phyloP scores from a whole-genome alignment of 2,329 filamentous ascomycete genomes.

The Xylariaceae sp. region DNA sequence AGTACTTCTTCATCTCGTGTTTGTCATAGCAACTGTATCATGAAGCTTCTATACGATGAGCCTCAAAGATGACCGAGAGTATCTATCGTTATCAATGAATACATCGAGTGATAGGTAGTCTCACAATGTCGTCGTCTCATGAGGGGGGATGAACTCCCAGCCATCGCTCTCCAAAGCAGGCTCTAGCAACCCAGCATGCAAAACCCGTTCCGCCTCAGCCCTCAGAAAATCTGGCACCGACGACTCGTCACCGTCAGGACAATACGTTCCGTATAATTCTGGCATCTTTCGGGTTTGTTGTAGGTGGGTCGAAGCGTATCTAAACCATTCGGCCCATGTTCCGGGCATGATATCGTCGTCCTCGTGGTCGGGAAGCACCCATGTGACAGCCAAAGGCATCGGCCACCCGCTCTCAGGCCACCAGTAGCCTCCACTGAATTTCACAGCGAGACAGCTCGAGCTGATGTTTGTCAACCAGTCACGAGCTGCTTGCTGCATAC shows the following conservation, averaged over 20 bases:
- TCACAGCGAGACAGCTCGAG: constrained; percentile 5
- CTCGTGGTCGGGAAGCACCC: constrained; percentile 1
- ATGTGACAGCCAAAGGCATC: constrained; percentile 4
- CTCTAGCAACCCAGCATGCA: constrained; percentile 5
- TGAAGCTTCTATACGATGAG: no score
- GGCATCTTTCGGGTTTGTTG: constrained; percentile 4
- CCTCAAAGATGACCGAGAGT: no score
- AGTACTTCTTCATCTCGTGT: no score
- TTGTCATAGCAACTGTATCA: no score
- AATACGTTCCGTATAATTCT: constrained; percentile 1
- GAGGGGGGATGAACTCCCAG: not conserved
- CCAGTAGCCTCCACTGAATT: constrained; percentile 9
- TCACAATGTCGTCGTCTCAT: not conserved
- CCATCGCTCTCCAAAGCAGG: constrained; percentile 5
- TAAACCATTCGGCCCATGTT: constrained; percentile 7
- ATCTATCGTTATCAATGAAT: no score
- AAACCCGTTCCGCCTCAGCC: constrained; percentile 2
- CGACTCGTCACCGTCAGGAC: not conserved
- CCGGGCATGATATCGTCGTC: constrained; percentile 5
- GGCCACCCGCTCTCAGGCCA: constrained; percentile 7
- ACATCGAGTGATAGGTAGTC: constrained; percentile 35
- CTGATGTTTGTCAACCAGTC: constrained; percentile 5
- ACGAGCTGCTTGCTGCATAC: constrained; percentile 4
- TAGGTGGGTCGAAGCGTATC: constrained; percentile 6
- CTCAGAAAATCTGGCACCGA: constrained; percentile 1